Percentiles rank a stretch among this genome's conserved stretches.
phyloP scores from a whole-genome alignment of 2,329 filamentous ascomycete species.

The Peltaster fructicola region DNA sequence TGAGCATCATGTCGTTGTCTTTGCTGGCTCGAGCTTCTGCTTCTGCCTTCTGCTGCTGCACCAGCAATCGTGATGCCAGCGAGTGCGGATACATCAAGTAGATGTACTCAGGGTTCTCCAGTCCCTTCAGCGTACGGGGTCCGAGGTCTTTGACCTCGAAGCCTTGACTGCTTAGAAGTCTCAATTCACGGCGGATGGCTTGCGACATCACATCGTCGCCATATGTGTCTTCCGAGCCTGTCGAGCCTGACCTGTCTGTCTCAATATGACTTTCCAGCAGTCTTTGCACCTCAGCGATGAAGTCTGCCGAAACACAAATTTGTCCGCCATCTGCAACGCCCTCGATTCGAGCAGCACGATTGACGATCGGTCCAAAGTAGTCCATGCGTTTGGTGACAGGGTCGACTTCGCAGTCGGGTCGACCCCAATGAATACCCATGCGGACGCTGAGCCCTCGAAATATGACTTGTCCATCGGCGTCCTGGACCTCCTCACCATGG shows the following conservation, averaged over 20 bases:
- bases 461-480: conserved; percentile 74
- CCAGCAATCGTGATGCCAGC: conserved; percentile 60
- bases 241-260: conserved; percentile 51
- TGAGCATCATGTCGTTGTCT: conserved; percentile 25
- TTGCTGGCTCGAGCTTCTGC: conserved; percentile 17
- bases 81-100: conserved; percentile 90
- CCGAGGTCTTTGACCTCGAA: conserved; percentile 96
- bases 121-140: conserved; percentile 84
- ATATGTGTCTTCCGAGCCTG: conserved; percentile 54
- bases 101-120: conserved; percentile 91
- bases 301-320: conserved; percentile 91
- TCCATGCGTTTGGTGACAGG: conserved; percentile 97
- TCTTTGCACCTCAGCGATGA: conserved; percentile 87
- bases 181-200: conserved; percentile 70
- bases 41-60: conserved; percentile 40
- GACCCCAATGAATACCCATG: conserved; percentile 95
- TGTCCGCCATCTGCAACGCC: conserved; percentile 91
- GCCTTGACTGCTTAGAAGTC: conserved; percentile 72
- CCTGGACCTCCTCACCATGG: conserved; percentile 64
- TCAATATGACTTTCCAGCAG: conserved; percentile 83
- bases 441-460: conserved; percentile 88
- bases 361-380: conserved; percentile 98
- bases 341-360: conserved; percentile 85
- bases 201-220: conserved; percentile 58
- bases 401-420: conserved; percentile 85